Base-by-base conservation (phyloP, 192 early-diverging fungal species). In the Jimgerdemannia flammicorona region DNA sequence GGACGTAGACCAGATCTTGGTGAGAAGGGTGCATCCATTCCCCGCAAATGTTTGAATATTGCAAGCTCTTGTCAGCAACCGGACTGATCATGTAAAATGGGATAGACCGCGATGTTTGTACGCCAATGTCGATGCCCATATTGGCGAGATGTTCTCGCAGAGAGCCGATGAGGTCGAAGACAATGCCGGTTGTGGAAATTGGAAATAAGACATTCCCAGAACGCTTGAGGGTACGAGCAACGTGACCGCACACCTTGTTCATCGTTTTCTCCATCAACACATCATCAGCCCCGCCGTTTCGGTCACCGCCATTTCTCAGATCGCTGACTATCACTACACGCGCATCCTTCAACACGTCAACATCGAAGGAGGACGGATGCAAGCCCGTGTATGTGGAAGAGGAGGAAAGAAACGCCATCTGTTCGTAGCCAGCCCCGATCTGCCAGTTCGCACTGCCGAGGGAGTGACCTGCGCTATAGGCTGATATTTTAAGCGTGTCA, bases 11-110 rank as follows among this genome's bases (percentile, higher is more conserved):
- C 74, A 87, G 79, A 66, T 89, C 82, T 65, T 95, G 92, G 70
- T 89, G 85, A 44, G 81, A 75, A 14, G 84, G 78, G 66, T 87
- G 89, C 87, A 94, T 88, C 88, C 95, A 96, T 89, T 96, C 93
- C 19, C 92, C 92, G 77, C 89, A 86, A 71, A 96, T 95, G 77
- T 91, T 94, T 20, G 93, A 91, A 79, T 92, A 90, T 75, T 94
- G 88, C 9, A 96, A 80, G 1, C 92, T 89, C 43, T 86, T 88
- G 66, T 95, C 88, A 3, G 93, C 94, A 7, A 95, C 85, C 0
- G 94, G 92, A 4, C 91, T 93, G 3, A 93, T 83, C 70, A 94
- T 84, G 67, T 92, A 87, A 29, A 95, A 87, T 20, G 90, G 90
- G 7, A 90, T 83, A 49, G 90, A 80, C 18, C 75, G 74, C 40